Conservation (phyloP, 2,329 filamentous ascomycete species). For the Phialophora chinensis region DNA sequence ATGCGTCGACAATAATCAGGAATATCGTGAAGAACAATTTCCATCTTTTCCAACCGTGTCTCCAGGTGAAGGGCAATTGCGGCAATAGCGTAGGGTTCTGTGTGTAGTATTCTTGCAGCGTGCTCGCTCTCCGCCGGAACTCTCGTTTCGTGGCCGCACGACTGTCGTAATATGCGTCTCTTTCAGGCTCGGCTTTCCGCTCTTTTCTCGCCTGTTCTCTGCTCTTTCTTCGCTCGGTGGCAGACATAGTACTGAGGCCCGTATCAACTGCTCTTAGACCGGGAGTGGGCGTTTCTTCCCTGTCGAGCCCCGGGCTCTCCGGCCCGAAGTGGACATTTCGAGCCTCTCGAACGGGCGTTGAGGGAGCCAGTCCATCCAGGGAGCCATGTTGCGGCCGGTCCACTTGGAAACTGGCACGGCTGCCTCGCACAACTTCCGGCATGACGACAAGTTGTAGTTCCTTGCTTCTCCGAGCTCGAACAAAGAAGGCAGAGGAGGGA, state of each 20-base stretch:
- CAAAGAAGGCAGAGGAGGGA: slow-evolving; percentile 1
- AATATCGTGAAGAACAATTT: slow-evolving; percentile 38
- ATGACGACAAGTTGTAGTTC: slow-evolving; percentile 23
- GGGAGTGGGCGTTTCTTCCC: slow-evolving; percentile 23
- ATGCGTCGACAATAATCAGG: slow-evolving; percentile 40
- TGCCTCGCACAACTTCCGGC: slow-evolving; percentile 39
- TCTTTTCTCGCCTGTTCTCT: slow-evolving; percentile 26
- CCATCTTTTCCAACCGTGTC: slow-evolving; percentile 38
- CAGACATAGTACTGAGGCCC: slow-evolving; percentile 27
- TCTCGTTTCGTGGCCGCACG: slow-evolving; percentile 41
- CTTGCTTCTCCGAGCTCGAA: not conserved
- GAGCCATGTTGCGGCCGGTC: slow-evolving; percentile 20
- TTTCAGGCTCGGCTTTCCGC: slow-evolving; percentile 32
- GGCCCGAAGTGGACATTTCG: slow-evolving; percentile 33
- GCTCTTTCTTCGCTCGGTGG: slow-evolving; percentile 30
- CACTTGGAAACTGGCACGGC: slow-evolving; percentile 33
- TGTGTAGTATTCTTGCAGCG: slow-evolving; percentile 39
- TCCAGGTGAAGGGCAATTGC: slow-evolving; percentile 40
- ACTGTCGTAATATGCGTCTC: slow-evolving; percentile 40
- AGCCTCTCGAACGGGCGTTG: slow-evolving; percentile 23
- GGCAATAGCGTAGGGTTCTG: slow-evolving; percentile 39
- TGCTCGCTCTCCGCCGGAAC: slow-evolving; percentile 39
- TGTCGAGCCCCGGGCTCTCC: slow-evolving; percentile 18
- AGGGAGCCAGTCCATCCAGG: slow-evolving; percentile 11
- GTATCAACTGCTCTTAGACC: slow-evolving; percentile 24